Evolutionary conservation across 1,284 basidiomycete genomes (phyloP).

Genomic region (Apiotrichum gracile): DNA sequence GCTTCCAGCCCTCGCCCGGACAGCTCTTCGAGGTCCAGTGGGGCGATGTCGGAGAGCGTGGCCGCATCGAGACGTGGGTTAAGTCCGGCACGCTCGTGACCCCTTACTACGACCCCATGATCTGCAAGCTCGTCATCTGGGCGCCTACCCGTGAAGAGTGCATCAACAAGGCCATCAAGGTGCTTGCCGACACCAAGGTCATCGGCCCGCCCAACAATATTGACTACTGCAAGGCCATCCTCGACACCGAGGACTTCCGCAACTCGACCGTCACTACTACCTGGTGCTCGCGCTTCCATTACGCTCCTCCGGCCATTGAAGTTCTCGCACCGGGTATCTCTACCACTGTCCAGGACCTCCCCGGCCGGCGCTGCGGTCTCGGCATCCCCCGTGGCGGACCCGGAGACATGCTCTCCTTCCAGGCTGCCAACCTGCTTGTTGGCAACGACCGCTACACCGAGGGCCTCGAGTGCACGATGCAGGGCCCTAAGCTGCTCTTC

Average conservation of each 20-base stretch:
- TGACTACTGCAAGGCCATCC: slow-evolving; percentile 53
- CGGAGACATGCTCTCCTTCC: slow-evolving; percentile 59
- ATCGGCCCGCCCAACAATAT: slow-evolving; percentile 57
- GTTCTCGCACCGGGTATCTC: slow-evolving; percentile 58
- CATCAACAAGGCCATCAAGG: slow-evolving; percentile 22
- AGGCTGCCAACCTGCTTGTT: slow-evolving; percentile 58
- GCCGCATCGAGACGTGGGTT: slow-evolving; percentile 41
- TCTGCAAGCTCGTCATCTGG: slow-evolving; percentile 36
- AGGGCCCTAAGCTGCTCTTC: slow-evolving; percentile 50
- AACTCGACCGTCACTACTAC: slow-evolving; percentile 54
- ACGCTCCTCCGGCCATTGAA: slow-evolving; percentile 51
- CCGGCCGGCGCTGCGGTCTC: slow-evolving; percentile 55
- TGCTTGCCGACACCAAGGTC: slow-evolving; percentile 48
- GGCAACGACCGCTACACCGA: slow-evolving; percentile 56
- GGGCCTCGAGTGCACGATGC: slow-evolving; percentile 55
- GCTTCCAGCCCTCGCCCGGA: slow-evolving; percentile 60
- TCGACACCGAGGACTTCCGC: slow-evolving; percentile 49
- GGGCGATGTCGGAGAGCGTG: slow-evolving; percentile 31
- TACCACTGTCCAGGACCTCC: slow-evolving; percentile 60
- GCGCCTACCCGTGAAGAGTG: slow-evolving; percentile 20
- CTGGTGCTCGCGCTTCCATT: slow-evolving; percentile 49
- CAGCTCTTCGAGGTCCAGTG: slow-evolving; percentile 57
- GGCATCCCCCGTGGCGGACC: slow-evolving; percentile 65
- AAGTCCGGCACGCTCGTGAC: slow-evolving; percentile 52
- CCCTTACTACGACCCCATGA: slow-evolving; percentile 57